Evolutionary conservation across 2,329 filamentous ascomycete genomes (phyloP).

Genomic region (Zymoseptoria ardabiliae): DNA sequence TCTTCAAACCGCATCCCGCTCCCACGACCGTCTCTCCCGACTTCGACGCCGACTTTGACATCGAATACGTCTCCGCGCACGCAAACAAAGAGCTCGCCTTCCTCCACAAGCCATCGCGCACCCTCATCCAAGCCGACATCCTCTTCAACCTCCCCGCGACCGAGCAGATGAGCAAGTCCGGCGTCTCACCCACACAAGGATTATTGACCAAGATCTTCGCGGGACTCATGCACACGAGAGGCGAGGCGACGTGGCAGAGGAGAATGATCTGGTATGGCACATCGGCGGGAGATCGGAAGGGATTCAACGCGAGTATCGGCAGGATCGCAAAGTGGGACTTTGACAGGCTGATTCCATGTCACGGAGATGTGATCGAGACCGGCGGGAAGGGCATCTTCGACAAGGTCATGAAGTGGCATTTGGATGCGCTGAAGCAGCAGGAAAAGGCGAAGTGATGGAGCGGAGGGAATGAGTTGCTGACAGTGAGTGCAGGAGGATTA

Average conservation of each 20-base stretch:
- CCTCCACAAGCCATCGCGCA: slow-evolving; percentile 67
- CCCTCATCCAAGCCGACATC: slow-evolving; percentile 82
- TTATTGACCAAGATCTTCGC: slow-evolving; percentile 52
- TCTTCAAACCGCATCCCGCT: slow-evolving; percentile 43
- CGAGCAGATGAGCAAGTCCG: slow-evolving; percentile 65
- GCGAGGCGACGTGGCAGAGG: slow-evolving; percentile 65
- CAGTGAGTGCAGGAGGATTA: neutral
- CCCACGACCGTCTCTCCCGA: slow-evolving; percentile 56
- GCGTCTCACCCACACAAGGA: slow-evolving; percentile 48
- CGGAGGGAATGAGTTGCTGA: neutral
- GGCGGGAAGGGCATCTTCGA: slow-evolving; percentile 67
- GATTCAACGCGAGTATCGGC: slow-evolving; percentile 62
- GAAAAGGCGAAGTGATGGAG: slow-evolving; percentile 1
- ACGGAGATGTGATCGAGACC: slow-evolving; percentile 79
- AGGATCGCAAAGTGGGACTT: slow-evolving; percentile 78
- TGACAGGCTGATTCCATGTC: slow-evolving; percentile 77
- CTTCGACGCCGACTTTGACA: slow-evolving; percentile 80
- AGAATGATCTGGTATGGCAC: slow-evolving; percentile 74
- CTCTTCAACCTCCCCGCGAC: slow-evolving; percentile 83
- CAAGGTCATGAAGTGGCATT: slow-evolving; percentile 77
- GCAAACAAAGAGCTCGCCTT: slow-evolving; percentile 84
- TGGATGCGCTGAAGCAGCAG: slow-evolving; percentile 43
- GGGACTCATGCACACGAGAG: slow-evolving; percentile 53
- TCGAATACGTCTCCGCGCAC: slow-evolving; percentile 73
- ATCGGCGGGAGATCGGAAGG: slow-evolving; percentile 53